A percentile compares a stretch with the other conserved stretches of the same genome.
phyloP scores from a whole-genome alignment of 1,284 basidiomycete genomes.

The Sporisorium iseilematis-ciliati region DNA sequence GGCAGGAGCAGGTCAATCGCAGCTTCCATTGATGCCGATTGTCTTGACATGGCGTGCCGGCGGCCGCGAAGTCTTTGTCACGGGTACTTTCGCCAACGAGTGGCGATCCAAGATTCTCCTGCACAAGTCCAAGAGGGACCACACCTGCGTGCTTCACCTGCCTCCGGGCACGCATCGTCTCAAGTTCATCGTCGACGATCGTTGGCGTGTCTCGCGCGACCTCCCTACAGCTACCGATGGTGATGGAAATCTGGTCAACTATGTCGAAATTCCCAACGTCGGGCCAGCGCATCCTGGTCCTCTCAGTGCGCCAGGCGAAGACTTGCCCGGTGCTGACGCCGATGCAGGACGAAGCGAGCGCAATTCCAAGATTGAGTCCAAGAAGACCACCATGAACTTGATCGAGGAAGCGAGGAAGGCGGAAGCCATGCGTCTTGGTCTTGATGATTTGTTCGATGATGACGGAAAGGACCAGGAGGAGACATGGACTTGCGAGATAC shows the following conservation, averaged over 20 bases:
- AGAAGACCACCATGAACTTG: conserved; percentile 54
- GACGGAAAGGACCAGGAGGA: conserved; percentile 55
- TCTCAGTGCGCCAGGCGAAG: conserved; percentile 63
- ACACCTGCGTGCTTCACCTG: conserved; percentile 64
- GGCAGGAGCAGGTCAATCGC: conserved; percentile 13
- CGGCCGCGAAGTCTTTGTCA: conserved; percentile 72
- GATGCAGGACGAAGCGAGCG: conserved; percentile 43
- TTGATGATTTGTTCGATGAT: conserved; percentile 65
- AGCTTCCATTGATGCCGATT: conserved; percentile 41
- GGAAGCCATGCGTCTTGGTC: conserved; percentile 37
- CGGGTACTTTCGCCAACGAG: conserved; percentile 75
- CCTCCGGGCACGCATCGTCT: conserved; percentile 93
- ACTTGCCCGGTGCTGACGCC: conserved; percentile 35
- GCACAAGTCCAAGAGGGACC: conserved; percentile 57
- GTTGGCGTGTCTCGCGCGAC: conserved; percentile 81
- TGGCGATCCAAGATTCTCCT: conserved; percentile 73
- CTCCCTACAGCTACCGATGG: conserved; percentile 93
- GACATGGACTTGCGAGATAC: conserved; percentile 70
- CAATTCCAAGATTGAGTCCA: conserved; percentile 53
- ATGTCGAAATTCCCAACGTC: conserved; percentile 71
- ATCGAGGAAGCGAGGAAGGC: conserved; percentile 54
- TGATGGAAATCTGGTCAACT: conserved; percentile 94
- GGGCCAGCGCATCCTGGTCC: conserved; percentile 62
- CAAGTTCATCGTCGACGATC: conserved; percentile 94
- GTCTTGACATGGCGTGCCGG: conserved; percentile 62